Conservation (phyloP, 805 yeast genomes). For the Suhomyces xylopsoci region DNA sequence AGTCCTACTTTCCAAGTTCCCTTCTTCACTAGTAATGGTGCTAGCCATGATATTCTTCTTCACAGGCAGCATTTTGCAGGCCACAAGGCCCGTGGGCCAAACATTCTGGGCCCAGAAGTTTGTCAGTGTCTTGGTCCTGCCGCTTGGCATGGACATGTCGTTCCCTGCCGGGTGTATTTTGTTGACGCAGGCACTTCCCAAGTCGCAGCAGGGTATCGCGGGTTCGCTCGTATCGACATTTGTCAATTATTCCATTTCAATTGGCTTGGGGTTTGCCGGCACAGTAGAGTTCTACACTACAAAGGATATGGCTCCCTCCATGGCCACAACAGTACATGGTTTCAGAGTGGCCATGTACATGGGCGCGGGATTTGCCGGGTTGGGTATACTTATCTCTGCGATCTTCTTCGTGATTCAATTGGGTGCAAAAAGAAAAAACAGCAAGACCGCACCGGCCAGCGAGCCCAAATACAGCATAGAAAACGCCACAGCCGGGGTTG, state of each 20-base stretch:
- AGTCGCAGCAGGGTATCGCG: constrained; percentile 16
- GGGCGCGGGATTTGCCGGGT: constrained; percentile 35
- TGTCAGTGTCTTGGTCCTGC: constrained; percentile 10
- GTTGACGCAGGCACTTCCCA: constrained; percentile 11
- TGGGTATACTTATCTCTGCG: constrained; percentile 21
- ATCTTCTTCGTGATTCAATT: constrained; percentile 15
- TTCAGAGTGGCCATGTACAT: constrained; percentile 24
- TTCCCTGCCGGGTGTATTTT: constrained; percentile 17
- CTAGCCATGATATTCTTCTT: constrained; percentile 12
- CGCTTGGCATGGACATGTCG: constrained; percentile 19
- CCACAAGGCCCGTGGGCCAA: constrained; percentile 17
- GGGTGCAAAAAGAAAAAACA: neutral
- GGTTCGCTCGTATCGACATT: constrained; percentile 17
- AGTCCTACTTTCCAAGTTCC: constrained; percentile 5
- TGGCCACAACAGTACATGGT: constrained; percentile 20
- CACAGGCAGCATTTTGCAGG: constrained; percentile 12
- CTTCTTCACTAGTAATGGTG: constrained; percentile 13
- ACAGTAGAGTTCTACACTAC: constrained; percentile 30
- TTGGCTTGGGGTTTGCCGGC: constrained; percentile 36
- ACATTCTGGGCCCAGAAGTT: constrained; percentile 18
- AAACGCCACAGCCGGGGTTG: neutral
- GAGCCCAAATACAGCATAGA: neutral
- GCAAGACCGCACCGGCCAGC: neutral
- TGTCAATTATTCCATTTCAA: constrained; percentile 22
- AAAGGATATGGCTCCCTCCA: constrained; percentile 10